Percentiles rank a stretch among this genome's conserved stretches.
phyloP scores from a whole-genome alignment of 371 early-diverging fungal species.

The Mortierella sp. region DNA sequence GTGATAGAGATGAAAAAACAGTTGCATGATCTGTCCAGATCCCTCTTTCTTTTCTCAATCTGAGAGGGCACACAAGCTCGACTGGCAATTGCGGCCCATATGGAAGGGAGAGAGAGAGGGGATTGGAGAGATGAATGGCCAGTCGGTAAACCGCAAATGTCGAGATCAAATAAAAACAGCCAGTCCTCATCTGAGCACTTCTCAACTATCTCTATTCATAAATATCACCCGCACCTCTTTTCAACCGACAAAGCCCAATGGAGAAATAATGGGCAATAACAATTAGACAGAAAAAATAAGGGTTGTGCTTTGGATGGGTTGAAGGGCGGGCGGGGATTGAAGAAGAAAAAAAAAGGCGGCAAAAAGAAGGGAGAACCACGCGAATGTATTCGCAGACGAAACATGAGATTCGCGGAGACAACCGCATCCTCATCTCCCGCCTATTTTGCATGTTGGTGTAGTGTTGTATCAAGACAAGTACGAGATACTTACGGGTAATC shows the following conservation, averaged over 20 bases:
- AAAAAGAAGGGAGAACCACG: background rate
- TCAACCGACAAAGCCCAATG: background rate
- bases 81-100: background rate
- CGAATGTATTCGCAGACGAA: background rate
- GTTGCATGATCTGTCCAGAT: background rate
- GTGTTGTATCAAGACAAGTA: background rate
- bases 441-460: background rate
- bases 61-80: background rate
- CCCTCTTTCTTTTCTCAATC: background rate
- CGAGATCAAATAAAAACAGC: background rate
- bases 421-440: background rate
- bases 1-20: background rate
- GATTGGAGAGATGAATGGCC: background rate
- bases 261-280: background rate
- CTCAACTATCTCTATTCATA: background rate
- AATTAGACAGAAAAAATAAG: background rate
- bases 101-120: background rate
- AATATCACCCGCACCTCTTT: background rate
- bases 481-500: background rate
- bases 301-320: background rate
- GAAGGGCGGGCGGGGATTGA: background rate
- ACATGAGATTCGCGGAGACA: background rate
- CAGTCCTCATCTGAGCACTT: background rate
- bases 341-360: background rate
- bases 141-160: slow-evolving; percentile 2